phyloP scores from a whole-genome alignment of 1,139 yeast species.

The Diutina mesorugosa region DNA sequence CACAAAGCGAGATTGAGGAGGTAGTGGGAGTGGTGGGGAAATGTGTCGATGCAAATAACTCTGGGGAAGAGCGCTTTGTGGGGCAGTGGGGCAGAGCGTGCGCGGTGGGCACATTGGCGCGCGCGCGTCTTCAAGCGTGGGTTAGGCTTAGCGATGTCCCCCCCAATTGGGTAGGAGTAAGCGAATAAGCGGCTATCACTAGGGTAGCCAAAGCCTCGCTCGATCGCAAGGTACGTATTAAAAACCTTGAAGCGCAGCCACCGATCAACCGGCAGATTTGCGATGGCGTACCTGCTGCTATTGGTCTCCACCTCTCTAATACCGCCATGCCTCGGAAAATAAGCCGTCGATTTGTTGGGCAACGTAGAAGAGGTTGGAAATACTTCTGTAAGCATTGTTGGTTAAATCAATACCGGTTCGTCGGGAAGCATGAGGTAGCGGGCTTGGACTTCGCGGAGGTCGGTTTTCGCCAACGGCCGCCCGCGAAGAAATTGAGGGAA shows the following conservation, averaged over 20 bases:
- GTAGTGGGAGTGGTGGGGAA: background rate
- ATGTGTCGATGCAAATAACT: background rate
- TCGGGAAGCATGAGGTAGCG: background rate
- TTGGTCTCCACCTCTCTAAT: too few relatives aligned
- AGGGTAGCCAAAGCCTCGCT: too few relatives aligned
- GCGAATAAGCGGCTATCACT: background rate
- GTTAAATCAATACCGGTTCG: background rate
- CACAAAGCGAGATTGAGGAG: background rate
- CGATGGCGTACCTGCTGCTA: background rate
- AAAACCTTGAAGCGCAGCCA: too few relatives aligned
- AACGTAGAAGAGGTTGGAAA: too few relatives aligned
- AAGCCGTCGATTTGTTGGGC: background rate
- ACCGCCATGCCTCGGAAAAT: too few relatives aligned
- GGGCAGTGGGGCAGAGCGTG: too few relatives aligned
- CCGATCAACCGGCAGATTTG: background rate
- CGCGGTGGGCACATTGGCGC: background rate
- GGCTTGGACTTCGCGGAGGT: background rate
- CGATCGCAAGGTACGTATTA: too few relatives aligned
- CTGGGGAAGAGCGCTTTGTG: too few relatives aligned
- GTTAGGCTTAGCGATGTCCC: background rate
- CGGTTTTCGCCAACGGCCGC: background rate
- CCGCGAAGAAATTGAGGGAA: background rate
- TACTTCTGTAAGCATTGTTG: too few relatives aligned
- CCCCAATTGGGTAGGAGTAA: background rate
- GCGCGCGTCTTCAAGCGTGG: background rate